Evolutionary conservation across 225 moss, liverwort and hornwort species (phyloP).

Genomic region (Sphagnum contortum): DNA sequence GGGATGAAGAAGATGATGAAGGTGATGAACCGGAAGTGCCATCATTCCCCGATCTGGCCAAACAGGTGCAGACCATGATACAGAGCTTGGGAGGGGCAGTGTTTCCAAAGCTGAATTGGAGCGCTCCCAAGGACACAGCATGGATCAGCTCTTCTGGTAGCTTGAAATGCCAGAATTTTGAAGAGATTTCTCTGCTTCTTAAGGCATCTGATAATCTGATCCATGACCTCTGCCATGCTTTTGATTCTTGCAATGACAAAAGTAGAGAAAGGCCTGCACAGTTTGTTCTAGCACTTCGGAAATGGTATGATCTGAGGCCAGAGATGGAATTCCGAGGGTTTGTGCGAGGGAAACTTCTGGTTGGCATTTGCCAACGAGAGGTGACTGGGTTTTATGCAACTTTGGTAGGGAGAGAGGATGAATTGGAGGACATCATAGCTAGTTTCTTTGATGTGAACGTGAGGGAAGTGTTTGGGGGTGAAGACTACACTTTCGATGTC

Average conservation of each 20-base stretch:
- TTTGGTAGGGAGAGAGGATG: conserved; percentile 40
- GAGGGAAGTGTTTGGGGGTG: conserved; percentile 41
- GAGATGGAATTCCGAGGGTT: conserved; percentile 95
- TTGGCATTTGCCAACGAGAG: conserved; percentile 79
- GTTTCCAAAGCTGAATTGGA: conserved; percentile 96
- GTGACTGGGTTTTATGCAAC: conserved; percentile 86
- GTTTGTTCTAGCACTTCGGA: conserved; percentile 68
- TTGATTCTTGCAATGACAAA: conserved; percentile 79
- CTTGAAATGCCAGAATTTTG: conserved; percentile 72
- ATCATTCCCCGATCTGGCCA: conserved; percentile 55
- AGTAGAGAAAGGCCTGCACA: conserved; percentile 36
- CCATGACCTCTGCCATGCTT: conserved; percentile 74
- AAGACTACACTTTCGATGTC: conserved; percentile 68
- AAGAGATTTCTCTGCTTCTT: conserved; percentile 60
- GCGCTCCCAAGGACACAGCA: conserved; percentile 80
- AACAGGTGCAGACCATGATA: conserved; percentile 43
- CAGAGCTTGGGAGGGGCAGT: conserved; percentile 64
- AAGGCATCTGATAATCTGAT: conserved; percentile 82
- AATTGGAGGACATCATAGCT: conserved; percentile 31
- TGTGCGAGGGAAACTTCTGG: conserved; percentile 32
- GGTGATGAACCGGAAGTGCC: conserved; percentile 31
- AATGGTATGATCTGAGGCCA: conserved; percentile 86
- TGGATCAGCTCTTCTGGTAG: conserved; percentile 79
- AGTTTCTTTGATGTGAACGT: conserved; percentile 56
- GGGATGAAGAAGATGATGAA: conserved; percentile 83